Base-by-base conservation (phyloP, 176 grass and related monocot genomes). In the Carex littledalei region DNA sequence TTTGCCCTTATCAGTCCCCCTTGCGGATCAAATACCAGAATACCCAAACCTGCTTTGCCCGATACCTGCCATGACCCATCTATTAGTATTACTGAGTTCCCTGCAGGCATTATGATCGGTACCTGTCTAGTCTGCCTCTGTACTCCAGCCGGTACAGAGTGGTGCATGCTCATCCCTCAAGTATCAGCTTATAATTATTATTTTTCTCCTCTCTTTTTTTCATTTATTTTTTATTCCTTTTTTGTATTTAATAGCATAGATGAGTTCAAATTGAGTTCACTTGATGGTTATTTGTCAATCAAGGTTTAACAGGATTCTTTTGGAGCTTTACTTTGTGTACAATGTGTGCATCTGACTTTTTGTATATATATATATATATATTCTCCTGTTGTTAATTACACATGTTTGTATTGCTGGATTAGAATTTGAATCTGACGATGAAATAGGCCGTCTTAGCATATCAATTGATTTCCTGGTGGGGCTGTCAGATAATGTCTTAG, bases 381-480 rank as follows among this genome's bases (percentile, higher is more conserved):
- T 67, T 24, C 57, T 9, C 14, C 0, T 79, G n/a, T 79, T 58
- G 67, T 31, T 79, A 26, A 81, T 20, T 43, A 8, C 14, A 43
- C 24, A 29, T 65, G 41, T 75, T 61, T 85, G 26, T 61, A 29
- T 39, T 67, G 50, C 24, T 84, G 21, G 66, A 61, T 37, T 74
- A 98, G 90, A 92, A 49, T 92, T 89, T 85, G 84, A 89, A 64
- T 87, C 21, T 63, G 86, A 89, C 87, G 88, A 95, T 85, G 93
- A 95, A 86, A 88, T 93, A 74, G 89, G 91, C 65, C 88, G 86
- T 58, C 91, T 98, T 83, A 89, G 88, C 86, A 84, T 92, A 85
- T 92, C 89, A 7, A 89, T 80, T 85, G 89, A 98, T 89, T 98
- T 94, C 85, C 81, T 98, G 83, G 83, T 98, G 85, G 85, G 90